Evolutionary conservation across 768 basidiomycete species (phyloP).

Genomic region (Naematelia encephala): DNA sequence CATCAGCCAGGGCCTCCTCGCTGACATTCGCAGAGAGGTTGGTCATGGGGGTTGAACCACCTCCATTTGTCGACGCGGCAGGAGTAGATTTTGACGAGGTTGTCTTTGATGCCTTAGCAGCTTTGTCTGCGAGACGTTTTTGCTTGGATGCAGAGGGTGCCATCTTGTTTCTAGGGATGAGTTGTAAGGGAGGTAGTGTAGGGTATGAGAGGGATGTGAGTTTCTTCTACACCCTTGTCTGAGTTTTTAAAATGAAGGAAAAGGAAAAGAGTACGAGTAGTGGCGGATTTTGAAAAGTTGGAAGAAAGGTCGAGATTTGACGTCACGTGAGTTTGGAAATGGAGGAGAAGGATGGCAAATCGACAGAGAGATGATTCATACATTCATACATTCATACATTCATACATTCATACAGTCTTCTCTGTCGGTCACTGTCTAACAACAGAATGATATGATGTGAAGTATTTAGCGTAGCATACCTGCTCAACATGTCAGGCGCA

Average conservation of each 20-base stretch:
- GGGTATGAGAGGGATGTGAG: not conserved
- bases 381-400: too few species aligned
- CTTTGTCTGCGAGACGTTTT: conserved; percentile 91
- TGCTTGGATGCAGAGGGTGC: conserved; percentile 57
- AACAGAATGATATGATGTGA: not conserved
- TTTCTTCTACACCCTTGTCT: not conserved
- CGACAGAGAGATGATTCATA: not conserved
- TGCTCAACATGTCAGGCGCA: too few species aligned
- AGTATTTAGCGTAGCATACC: too few species aligned
- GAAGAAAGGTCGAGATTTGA: conserved; percentile 11
- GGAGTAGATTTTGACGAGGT: conserved; percentile 59
- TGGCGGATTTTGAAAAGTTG: conserved; percentile 11
- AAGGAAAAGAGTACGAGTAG: not conserved
- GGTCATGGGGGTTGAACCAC: conserved; percentile 74
- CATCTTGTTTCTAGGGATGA: conserved; percentile 33
- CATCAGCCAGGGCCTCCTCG: conserved; percentile 65
- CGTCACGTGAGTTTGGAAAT: conserved; percentile 19
- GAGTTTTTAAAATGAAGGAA: not conserved
- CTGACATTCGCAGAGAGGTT: conserved; percentile 74
- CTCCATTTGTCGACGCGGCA: conserved; percentile 62
- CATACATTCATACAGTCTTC: conserved; percentile 2
- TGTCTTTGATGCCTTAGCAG: conserved; percentile 56
- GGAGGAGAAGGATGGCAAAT: not conserved
- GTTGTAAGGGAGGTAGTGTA: not conserved
- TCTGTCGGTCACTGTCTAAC: not conserved